Evolutionary conservation across 352 stramenopile genomes (phyloP).

Genomic region (Halophytophthora batemanensis): DNA sequence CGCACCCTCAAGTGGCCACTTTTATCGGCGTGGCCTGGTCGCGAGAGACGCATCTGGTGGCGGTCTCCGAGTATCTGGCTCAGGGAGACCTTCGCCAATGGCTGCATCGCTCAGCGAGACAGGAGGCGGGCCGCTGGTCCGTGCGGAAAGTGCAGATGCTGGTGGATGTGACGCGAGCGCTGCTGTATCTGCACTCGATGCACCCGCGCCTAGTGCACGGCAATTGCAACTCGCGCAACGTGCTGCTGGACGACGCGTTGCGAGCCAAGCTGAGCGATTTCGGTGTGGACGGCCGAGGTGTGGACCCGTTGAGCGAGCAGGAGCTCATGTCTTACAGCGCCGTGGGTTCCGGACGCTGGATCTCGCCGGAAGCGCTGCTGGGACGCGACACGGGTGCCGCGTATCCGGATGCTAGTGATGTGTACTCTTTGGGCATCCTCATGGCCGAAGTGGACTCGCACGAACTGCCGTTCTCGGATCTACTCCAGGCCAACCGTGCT

Average conservation of each 20-base stretch:
- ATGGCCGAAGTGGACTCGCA: slow-evolving; percentile 73
- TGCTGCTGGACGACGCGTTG: slow-evolving; percentile 52
- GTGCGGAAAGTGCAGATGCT: slow-evolving; percentile 60
- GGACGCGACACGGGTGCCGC: slow-evolving; percentile 39
- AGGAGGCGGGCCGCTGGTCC: slow-evolving; percentile 46
- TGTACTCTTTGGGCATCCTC: slow-evolving; percentile 69
- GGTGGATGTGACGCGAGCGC: slow-evolving; percentile 54
- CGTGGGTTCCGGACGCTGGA: slow-evolving; percentile 67
- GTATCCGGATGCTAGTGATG: slow-evolving; percentile 50
- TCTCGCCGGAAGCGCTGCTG: slow-evolving; percentile 63
- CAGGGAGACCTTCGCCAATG: slow-evolving; percentile 66
- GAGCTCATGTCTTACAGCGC: slow-evolving; percentile 63
- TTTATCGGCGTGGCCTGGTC: slow-evolving; percentile 78
- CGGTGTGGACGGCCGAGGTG: slow-evolving; percentile 32
- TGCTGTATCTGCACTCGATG: slow-evolving; percentile 70
- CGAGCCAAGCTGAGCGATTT: slow-evolving; percentile 71
- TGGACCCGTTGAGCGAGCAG: slow-evolving; percentile 51
- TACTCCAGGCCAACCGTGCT: slow-evolving; percentile 57
- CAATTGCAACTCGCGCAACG: slow-evolving; percentile 68
- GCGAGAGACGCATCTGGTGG: slow-evolving; percentile 56
- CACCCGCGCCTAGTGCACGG: slow-evolving; percentile 50
- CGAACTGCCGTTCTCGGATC: slow-evolving; percentile 62
- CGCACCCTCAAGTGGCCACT: slow-evolving; percentile 58
- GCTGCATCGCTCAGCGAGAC: slow-evolving; percentile 45
- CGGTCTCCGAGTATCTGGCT: slow-evolving; percentile 73